phyloP scores from a whole-genome alignment of 257 asterid species.

The Fraxinus pennsylvanica region DNA sequence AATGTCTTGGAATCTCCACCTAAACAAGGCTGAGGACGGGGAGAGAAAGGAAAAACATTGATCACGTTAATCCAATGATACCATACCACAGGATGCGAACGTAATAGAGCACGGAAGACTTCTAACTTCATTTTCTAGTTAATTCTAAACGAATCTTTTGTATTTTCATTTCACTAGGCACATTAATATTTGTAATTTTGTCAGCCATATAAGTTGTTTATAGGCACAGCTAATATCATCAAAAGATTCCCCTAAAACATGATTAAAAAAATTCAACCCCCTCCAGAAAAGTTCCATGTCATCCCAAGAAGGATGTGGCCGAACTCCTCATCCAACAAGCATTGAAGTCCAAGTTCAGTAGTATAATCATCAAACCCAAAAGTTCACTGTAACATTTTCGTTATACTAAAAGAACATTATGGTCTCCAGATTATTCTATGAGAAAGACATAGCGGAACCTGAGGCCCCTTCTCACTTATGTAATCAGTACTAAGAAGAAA shows the following conservation, averaged over 20 bases:
- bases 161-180: background rate
- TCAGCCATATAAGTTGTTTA: background rate
- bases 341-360: background rate
- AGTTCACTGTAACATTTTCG: background rate
- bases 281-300: background rate
- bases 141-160: background rate
- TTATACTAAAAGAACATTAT: background rate
- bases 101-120: background rate
- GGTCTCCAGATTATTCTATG: background rate
- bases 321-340: background rate
- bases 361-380: background rate
- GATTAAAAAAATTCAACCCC: background rate
- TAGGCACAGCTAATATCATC: background rate
- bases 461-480: background rate
- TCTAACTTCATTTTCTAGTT: background rate
- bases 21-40: slow-evolving; percentile 79
- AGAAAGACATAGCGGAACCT: background rate
- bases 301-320: background rate
- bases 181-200: too few species aligned
- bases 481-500: background rate
- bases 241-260: background rate
- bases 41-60: background rate
- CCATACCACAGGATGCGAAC: background rate
- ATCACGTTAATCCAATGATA: background rate
- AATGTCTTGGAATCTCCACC: slow-evolving; percentile 81